Evolutionary conservation across 257 asterid species (phyloP).

Genomic region (Nyctanthes arbortristis): DNA sequence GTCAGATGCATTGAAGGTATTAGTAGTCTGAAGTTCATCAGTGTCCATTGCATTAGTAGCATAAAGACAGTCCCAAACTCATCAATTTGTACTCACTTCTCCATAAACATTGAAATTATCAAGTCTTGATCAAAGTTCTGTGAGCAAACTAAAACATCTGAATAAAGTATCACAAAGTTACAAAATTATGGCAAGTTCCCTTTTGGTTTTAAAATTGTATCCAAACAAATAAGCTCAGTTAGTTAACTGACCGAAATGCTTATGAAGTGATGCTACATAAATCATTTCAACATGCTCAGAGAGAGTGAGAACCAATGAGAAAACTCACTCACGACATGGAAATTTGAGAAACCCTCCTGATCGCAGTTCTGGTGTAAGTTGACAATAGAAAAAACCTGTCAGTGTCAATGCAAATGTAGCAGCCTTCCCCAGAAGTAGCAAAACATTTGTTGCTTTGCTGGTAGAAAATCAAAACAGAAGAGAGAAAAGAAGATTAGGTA

Average conservation of each 20-base stretch:
- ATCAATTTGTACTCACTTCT: too few relatives aligned
- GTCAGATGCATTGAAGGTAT: too few relatives aligned
- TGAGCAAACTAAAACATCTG: not conserved
- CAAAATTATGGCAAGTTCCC: not conserved
- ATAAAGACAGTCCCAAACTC: too few relatives aligned
- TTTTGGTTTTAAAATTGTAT: slow-evolving; percentile 5
- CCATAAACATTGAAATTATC: too few relatives aligned
- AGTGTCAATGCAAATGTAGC: slow-evolving; percentile 84
- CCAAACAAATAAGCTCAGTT: slow-evolving; percentile 13
- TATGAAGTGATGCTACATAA: slow-evolving; percentile 1
- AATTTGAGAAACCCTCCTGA: slow-evolving; percentile 55
- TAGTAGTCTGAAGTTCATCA: too few relatives aligned
- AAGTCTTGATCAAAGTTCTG: too few relatives aligned
- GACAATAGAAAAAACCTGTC: slow-evolving; percentile 88
- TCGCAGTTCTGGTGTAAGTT: slow-evolving; percentile 49
- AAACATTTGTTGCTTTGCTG: slow-evolving; percentile 87
- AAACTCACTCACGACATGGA: slow-evolving; percentile 68
- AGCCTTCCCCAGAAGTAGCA: slow-evolving; percentile 83
- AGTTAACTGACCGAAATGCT: slow-evolving; percentile 18
- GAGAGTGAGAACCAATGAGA: slow-evolving; percentile 19
- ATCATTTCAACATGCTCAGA: slow-evolving; percentile 15
- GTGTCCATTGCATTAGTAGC: too few relatives aligned
- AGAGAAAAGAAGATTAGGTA: slow-evolving; percentile 29
- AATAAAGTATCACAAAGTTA: not conserved
- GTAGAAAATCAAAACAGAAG: slow-evolving; percentile 20